Base-by-base conservation (phyloP, 148 eudicot species). In the Camellia japonica region DNA sequence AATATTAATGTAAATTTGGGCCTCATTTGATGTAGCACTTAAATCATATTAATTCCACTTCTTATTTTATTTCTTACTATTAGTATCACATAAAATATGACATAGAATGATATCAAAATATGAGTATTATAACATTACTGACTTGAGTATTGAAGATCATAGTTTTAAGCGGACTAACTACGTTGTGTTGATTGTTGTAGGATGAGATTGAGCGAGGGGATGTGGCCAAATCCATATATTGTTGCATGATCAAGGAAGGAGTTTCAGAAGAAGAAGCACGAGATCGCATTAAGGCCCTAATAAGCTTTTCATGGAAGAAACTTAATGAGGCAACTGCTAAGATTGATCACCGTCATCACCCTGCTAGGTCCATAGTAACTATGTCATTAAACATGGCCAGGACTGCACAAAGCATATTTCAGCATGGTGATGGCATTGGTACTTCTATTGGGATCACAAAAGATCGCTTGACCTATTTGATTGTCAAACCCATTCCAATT, bases 141-240 rank as follows among this genome's bases (percentile, higher is more conserved):
- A 49, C 52, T 7, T 49, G 52, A 30, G 6, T 6, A 49, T 49
- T 49, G 52, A 49, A 49, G 52, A 7, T 5, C 52, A 3, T 49
- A 49, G 38, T 49, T 49, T 49, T 49, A 7, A 49, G 52, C 7
- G 4, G 7, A 49, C 52, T 49, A 49, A 49, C 52, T 7, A 7
- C 6, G 0, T 49, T 49, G 52, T 30, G 15, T 23, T 9, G 5
- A 0, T 30, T 51, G 8, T 79, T 51, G 49, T 20, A 80, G 82
- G 78, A n/a, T 6, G 82, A 80, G 82, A 73, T 73, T 14, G 18
- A 14, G 59, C 61, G 82, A 80, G 82, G 82, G 1, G 82, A 80
- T 18, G 82, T 73, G 18, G 72, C 82, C 6, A 80, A 80, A 73
- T 80, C 78, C 11, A 80, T 73, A 5, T 59, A 51, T 6, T 72